Conservation (phyloP, 257 asterid species). For the Ocimum tenuiflorum region DNA sequence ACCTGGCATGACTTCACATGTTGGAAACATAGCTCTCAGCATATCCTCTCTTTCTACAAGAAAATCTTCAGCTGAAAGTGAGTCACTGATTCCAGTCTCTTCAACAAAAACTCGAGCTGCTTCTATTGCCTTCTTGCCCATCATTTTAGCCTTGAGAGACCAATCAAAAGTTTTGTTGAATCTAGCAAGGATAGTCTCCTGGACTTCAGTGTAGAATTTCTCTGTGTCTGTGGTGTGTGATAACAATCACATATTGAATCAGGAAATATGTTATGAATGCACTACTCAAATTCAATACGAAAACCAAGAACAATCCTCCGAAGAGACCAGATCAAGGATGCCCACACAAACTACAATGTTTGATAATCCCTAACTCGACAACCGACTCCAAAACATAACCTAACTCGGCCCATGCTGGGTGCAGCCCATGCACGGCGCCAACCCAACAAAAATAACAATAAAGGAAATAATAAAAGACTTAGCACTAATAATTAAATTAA, state of each 20-base stretch:
- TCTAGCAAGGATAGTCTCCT: slow-evolving; percentile 78
- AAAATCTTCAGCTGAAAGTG: slow-evolving; percentile 80
- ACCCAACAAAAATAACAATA: too few species aligned
- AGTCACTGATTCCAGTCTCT: slow-evolving; percentile 69
- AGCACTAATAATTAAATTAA: too few species aligned
- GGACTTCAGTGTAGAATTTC: slow-evolving; percentile 87
- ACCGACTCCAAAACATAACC: too few species aligned
- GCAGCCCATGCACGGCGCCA: too few species aligned
- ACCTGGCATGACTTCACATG: slow-evolving; percentile 98
- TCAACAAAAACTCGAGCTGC: slow-evolving; percentile 89
- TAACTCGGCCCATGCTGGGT: too few species aligned
- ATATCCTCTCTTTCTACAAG: slow-evolving; percentile 85
- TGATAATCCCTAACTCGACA: too few species aligned
- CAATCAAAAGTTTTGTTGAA: slow-evolving; percentile 87
- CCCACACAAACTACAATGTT: too few species aligned
- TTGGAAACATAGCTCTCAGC: slow-evolving; percentile 64
- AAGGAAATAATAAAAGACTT: too few species aligned
- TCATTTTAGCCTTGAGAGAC: slow-evolving; percentile 95
- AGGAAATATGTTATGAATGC: too few species aligned
- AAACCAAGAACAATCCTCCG: too few species aligned
- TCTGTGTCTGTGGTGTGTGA: slow-evolving; percentile 61
- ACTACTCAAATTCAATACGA: too few species aligned
- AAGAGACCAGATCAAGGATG: too few species aligned
- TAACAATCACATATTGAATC: background rate
- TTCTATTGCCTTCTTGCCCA: slow-evolving; percentile 97